Base-by-base conservation (phyloP, 139 green algal species). In the Volvox africanus region DNA sequence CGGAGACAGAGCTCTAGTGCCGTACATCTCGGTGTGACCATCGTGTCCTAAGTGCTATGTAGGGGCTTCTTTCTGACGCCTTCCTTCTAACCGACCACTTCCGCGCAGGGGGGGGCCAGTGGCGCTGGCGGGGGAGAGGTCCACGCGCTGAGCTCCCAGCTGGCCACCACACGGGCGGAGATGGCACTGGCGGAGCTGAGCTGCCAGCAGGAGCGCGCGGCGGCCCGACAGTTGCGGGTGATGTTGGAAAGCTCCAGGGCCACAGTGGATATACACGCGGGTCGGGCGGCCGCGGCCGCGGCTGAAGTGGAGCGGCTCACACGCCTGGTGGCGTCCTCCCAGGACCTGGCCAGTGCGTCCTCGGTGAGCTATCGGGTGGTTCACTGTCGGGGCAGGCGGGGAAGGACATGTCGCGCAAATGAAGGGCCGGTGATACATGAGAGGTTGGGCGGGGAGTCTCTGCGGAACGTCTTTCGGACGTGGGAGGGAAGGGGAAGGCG, bases 251-350 rank as follows among this genome's bases (percentile, higher is more conserved):
- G 85, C n/a, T 50, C n/a, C 33, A 61, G 71, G 44, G 85, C 32
- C 13, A 73, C 71, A 21, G 69, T 82, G 69, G 85, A 32, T 0
- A 12, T 73, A 37, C 85, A 89, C 44, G 30, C 16, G 69, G 44
- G 28, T 11, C 33, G 85, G 18, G 85, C 85, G 68, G 85, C 69
- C 37, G 44, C 69, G 69, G 85, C 85, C n/a, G 44, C 16, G 69
- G 85, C 69, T n/a, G 85, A 89, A 73, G 75, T 67, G 73, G 86
- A 90, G 75, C 75, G 86, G 32, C 73, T 90, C 21, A 65, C 16
- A 22, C 75, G 75, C 50, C 86, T 84, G 55, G 55, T 50, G 75
- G 86, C 73, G 75, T 75, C 86, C 11, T 30, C 32, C 9, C 55
- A 77, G 86, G 75, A 90, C 55, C 55, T 78, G 75, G 86, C 86